A percentile compares a stretch with the other conserved stretches of the same genome.
These are phyloP conservation scores for Globisporangium recalcitrans DNA, from an alignment of 352 stramenopile genomes.

Conservation along the genomic window DNA sequence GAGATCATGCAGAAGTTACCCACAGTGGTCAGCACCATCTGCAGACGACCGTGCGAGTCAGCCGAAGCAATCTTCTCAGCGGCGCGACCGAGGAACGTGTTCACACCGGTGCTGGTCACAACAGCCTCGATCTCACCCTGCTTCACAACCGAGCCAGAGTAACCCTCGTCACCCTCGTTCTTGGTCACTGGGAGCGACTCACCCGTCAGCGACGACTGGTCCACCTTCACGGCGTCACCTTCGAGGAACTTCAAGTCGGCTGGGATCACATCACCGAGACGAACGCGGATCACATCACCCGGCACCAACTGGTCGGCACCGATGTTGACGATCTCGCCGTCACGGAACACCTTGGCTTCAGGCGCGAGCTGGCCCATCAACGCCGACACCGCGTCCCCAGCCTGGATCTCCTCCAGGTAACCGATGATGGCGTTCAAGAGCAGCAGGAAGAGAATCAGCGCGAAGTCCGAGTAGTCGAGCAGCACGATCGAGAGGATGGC, in stretches of 20 bases:
- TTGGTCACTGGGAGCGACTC: constrained; percentile 92
- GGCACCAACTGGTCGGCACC: constrained; percentile 62
- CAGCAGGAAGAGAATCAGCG: constrained; percentile 61
- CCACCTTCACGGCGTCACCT: constrained; percentile 77
- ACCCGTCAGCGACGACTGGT: constrained; percentile 91
- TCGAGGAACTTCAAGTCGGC: constrained; percentile 88
- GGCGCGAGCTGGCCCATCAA: constrained; percentile 88
- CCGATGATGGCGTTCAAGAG: constrained; percentile 72
- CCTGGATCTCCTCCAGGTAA: constrained; percentile 83
- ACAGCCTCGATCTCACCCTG: constrained; percentile 89
- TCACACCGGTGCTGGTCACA: constrained; percentile 80
- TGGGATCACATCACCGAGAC: constrained; percentile 89
- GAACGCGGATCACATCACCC: constrained; percentile 67
- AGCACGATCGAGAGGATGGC: constrained; percentile 71
- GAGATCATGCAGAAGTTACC: constrained; percentile 89
- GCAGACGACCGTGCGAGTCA: constrained; percentile 79
- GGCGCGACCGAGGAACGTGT: constrained; percentile 90
- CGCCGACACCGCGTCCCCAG: constrained; percentile 81
- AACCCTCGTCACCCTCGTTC: constrained; percentile 65
- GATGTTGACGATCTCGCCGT: constrained; percentile 71
- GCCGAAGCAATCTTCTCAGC: constrained; percentile 71
- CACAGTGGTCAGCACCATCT: constrained; percentile 92
- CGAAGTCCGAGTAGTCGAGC: constrained; percentile 75
- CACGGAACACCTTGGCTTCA: constrained; percentile 76
- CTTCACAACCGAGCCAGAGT: constrained; percentile 84